Evolutionary conservation across 1,284 basidiomycete species (phyloP), one percentile per base, ranked within the genome.

Genomic region (Heterobasidion irregulare): DNA sequence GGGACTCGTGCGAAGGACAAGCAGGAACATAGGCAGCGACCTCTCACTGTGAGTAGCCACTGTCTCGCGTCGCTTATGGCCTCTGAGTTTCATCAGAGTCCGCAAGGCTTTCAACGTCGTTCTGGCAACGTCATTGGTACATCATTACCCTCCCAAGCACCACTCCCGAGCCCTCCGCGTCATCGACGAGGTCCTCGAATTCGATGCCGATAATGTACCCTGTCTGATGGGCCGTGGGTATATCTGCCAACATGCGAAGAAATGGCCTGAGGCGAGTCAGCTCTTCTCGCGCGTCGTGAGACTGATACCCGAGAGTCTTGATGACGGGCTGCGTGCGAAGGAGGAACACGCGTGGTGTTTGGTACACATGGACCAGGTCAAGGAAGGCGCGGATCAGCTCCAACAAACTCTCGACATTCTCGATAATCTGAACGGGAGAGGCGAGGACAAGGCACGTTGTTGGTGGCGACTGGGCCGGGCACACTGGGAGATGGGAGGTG

Each of bases 261-360:
- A 83, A 38, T 98, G 92, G 92, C 61, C 72, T 0, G 83, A 86
- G 19, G 93, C 95, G 0, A 75, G 75, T 18, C 64, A 67, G 2
- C 61, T 84, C 6, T 98, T 96, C 69, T 63, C 68, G 8, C 72
- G 70, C 54, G 82, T 83, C 5, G 72, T 74, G 18, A 66, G 69
- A 12, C 67, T 80, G 6, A 65, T 79, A 36, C 70, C 75, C 1
- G 76, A 78, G 9, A 74, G 80, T 66, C 52, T 73, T 1, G 65
- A 72, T 43, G 68, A 78, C 6, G 79, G 77, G n/a, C 64, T 89
- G 6, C 86, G 89, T 45, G 89, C 92, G 0, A 76, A 73, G 58
- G 92, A 95, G 64, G 94, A 98, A 65, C 68, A 77, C 32, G 93
- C 89, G 0, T 98, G 96, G 95, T 94, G 92, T 68, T 72, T 78